These are phyloP conservation scores for Orbilia oligospora DNA, from an alignment of 2,329 filamentous ascomycete species.

Conservation along the genomic window DNA sequence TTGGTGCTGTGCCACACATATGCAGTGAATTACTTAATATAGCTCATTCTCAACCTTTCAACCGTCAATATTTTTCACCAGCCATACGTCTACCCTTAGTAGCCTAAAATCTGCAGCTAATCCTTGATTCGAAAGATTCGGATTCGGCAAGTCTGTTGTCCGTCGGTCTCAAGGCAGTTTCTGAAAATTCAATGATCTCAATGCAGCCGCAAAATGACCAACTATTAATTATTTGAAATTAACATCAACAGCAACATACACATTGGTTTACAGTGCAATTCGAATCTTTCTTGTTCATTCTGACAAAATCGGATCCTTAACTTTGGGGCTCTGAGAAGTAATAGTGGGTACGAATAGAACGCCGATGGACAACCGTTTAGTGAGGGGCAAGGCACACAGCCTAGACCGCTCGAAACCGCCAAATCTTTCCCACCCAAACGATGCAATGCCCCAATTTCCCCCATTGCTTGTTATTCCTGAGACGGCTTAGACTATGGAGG, in stretches of 20 bases:
- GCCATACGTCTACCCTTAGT: not conserved
- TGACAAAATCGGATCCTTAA: not conserved
- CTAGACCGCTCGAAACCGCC: not conserved
- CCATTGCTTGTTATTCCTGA: not conserved
- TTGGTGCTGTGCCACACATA: conserved; percentile 12
- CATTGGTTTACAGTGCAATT: not conserved
- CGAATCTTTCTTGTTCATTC: not conserved
- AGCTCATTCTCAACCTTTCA: not conserved
- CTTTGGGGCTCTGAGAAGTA: not conserved
- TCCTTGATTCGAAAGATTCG: conserved; percentile 1
- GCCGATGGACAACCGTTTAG: not conserved
- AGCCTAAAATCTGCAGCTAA: conserved; percentile 3
- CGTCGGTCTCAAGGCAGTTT: not conserved
- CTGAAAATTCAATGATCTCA: not conserved
- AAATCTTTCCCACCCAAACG: not conserved
- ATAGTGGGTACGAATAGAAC: not conserved
- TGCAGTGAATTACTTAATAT: conserved; percentile 11
- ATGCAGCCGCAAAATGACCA: not conserved
- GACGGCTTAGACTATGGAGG: conserved; percentile 6
- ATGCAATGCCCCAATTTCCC: not conserved
- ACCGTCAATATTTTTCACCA: not conserved
- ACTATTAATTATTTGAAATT: not conserved
- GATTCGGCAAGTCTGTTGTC: not conserved
- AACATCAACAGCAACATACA: not conserved
- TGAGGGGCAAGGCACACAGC: conserved; percentile 22